A percentile compares a stretch with the other conserved stretches of the same genome.
Conservation (phyloP, 2,329 filamentous ascomycete species). For the Calonectria crousiana region DNA sequence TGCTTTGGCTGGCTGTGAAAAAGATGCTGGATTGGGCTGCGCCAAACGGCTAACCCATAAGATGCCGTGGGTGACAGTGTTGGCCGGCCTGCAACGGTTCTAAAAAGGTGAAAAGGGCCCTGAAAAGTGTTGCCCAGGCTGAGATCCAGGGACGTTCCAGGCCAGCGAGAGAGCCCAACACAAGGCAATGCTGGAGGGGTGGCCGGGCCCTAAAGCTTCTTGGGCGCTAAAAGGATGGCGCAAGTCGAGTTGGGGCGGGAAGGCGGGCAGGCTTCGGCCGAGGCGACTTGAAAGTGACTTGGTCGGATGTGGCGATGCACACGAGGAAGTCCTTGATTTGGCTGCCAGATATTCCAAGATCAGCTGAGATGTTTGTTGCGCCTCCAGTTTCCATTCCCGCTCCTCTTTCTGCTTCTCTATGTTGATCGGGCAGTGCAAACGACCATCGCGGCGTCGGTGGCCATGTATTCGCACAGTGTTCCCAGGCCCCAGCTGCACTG, state of each 20-base stretch:
- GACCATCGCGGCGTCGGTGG: not conserved
- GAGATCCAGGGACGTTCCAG: not conserved
- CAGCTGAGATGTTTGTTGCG: not conserved
- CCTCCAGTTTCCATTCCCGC: not conserved
- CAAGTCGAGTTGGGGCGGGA: constrained; percentile 31
- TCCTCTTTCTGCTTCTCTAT: not conserved
- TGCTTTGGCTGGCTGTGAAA: not conserved
- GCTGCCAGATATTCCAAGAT: not conserved
- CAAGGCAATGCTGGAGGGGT: constrained; percentile 28
- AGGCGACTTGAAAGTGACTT: constrained; percentile 25
- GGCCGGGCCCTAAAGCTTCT: constrained; percentile 16
- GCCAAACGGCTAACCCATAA: not conserved
- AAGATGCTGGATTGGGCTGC: not conserved
- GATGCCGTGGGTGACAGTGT: constrained; percentile 27
- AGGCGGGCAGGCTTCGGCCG: constrained; percentile 31
- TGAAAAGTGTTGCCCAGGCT: not conserved
- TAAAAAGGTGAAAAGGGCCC: not conserved
- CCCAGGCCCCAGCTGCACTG: constrained; percentile 35
- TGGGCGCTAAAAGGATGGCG: constrained; percentile 33
- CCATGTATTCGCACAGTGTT: constrained; percentile 41
- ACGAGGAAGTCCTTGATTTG: not conserved
- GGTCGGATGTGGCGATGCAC: not conserved
- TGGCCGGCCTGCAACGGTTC: constrained; percentile 13
- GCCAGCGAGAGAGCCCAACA: constrained; percentile 18
- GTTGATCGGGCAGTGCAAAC: not conserved